Percentiles rank a stretch among this genome's conserved stretches.
Evolutionary conservation across 495 filamentous ascomycete genomes (phyloP).

Genomic region (Platismatia glauca): DNA sequence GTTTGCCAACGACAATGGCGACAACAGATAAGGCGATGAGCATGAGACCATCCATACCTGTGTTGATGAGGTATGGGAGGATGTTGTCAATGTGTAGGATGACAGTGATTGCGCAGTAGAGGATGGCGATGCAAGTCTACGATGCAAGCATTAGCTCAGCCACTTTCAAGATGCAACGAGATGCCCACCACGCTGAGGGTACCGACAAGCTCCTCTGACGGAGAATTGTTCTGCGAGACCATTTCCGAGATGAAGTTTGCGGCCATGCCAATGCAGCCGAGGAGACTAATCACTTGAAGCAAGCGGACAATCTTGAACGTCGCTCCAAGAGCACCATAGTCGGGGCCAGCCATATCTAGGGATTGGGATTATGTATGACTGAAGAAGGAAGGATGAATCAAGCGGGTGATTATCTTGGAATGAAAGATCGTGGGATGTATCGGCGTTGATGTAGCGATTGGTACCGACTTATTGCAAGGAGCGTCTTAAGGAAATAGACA

Average conservation of each 20-base stretch:
- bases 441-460: background rate
- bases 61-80: constrained; percentile 61
- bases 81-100: constrained; percentile 70
- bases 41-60: constrained; percentile 54
- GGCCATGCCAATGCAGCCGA: constrained; percentile 71
- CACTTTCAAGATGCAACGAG: background rate
- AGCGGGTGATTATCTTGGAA: background rate
- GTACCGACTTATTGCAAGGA: constrained; percentile 17
- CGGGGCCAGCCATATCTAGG: constrained; percentile 39
- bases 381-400: background rate
- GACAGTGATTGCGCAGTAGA: constrained; percentile 67
- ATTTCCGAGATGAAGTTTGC: constrained; percentile 79
- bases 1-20: constrained; percentile 66
- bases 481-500: constrained; percentile 24
- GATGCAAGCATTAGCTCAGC: constrained; percentile 3
- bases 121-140: constrained; percentile 63
- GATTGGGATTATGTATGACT: constrained; percentile 2
- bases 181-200: constrained; percentile 67
- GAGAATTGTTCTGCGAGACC: constrained; percentile 49
- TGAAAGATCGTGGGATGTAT: constrained; percentile 1
- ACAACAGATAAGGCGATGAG: constrained; percentile 66
- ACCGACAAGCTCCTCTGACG: constrained; percentile 66
- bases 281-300: constrained; percentile 61
- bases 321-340: constrained; percentile 67
- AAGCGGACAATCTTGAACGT: constrained; percentile 66